Evolutionary conservation across 148 eudicot species (phyloP), one percentile per base, ranked within the genome.

Genomic region (Talinum fruticosum): DNA sequence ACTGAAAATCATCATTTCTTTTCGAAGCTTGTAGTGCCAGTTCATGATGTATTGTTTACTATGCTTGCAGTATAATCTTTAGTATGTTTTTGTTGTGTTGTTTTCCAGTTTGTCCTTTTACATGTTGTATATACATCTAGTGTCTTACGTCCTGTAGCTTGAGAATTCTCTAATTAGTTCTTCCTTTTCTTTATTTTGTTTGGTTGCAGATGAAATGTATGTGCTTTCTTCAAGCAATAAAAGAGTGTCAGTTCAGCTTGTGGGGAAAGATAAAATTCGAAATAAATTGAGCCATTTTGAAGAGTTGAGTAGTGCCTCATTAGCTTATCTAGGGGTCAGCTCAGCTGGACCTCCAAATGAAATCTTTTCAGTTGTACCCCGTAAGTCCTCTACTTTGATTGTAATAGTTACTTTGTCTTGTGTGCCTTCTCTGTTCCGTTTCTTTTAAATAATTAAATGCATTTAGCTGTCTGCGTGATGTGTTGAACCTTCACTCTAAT

Each of bases 161-260:
- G n/a, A 62, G 37, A 37, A 45, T 62, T 75, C 30, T 49, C 49
- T 2, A 26, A 24, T 74, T 51, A 53, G 77, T 32, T 37, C 24
- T 15, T 10, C 19, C 69, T 36, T 32, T 30, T 13, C 16, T 33
- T 72, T 57, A 3, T 29, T 69, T 71, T 71, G 16, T 2, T 70
- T 65, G 83, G 74, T 66, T 74, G 74, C 96, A 96, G 99, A 96
- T 86, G 99, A 96, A 84, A 96, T 96, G 99, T 96, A 93, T 82
- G 97, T 96, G 71, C 87, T 91, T 79, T 93, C 99, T 76, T 90
- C 96, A 32, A 87, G 84, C 68, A 90, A 91, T 75, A 88, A 83
- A 77, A 85, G 82, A 69, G 97, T 96, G 67, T 86, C 97, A 53
- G 88, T 96, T 77, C 83, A 96, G 84, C 88, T 96, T 73, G 83